These are phyloP conservation scores for Ceratobasidium sp. DNA, from an alignment of 1,284 basidiomycete species.

Conservation along the genomic window DNA sequence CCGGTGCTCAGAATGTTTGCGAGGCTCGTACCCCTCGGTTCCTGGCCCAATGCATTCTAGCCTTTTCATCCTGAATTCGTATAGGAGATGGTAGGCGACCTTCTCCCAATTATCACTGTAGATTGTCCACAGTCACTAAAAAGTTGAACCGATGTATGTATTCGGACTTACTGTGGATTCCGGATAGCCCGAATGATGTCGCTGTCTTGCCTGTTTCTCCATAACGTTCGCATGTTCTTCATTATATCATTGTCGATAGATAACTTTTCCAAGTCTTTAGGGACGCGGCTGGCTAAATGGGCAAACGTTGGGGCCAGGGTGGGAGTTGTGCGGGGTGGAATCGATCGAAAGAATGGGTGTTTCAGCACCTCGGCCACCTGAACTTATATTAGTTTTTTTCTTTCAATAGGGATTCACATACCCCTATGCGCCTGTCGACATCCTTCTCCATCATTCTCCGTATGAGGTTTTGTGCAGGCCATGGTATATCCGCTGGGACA, in stretches of 20 bases:
- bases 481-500: constrained; percentile 81
- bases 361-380: constrained; percentile 79
- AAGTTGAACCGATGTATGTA: background rate
- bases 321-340: constrained; percentile 59
- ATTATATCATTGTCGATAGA: constrained; percentile 87
- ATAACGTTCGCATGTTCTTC: constrained; percentile 87
- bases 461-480: constrained; percentile 81
- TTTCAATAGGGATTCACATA: constrained; percentile 45
- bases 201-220: constrained; percentile 76
- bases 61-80: constrained; percentile 74
- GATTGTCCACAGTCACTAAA: constrained; percentile 44
- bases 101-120: constrained; percentile 86
- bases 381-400: background rate
- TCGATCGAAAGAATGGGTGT: constrained; percentile 88
- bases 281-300: constrained; percentile 70
- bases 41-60: constrained; percentile 54
- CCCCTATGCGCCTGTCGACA: constrained; percentile 78
- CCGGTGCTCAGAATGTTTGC: background rate
- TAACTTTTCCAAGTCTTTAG: constrained; percentile 53
- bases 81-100: constrained; percentile 84
- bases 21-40: constrained; percentile 6
- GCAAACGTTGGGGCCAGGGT: constrained; percentile 65
- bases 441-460: constrained; percentile 86
- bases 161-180: constrained; percentile 52
- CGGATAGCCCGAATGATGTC: constrained; percentile 70